Evolutionary conservation across 768 basidiomycete genomes (phyloP).

Genomic region (Suillus placidus): DNA sequence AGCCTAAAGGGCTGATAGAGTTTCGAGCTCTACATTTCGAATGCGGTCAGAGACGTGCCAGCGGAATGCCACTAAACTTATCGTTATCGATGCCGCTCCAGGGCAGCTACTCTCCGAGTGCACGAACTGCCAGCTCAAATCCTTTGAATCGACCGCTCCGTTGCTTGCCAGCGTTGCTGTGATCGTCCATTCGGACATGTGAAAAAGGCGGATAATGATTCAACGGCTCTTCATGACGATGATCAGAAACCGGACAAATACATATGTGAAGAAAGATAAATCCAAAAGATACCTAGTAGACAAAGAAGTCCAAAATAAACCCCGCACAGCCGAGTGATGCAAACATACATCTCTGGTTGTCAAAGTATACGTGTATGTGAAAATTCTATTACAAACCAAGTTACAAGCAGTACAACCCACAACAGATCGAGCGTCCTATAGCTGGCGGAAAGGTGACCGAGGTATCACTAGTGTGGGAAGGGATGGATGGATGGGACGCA

Average conservation of each 20-base stretch:
- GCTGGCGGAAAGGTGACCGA: background rate
- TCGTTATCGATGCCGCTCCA: background rate
- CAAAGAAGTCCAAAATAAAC: background rate
- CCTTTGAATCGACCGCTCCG: background rate
- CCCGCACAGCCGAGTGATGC: background rate
- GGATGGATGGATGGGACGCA: background rate
- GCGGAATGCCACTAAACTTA: background rate
- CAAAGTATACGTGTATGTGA: slow-evolving; percentile 1
- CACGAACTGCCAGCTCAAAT: background rate
- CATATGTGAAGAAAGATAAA: background rate
- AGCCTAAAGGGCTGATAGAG: background rate
- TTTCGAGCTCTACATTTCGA: background rate
- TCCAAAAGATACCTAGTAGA: background rate
- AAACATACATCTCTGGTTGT: background rate
- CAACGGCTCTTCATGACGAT: background rate
- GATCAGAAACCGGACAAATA: background rate
- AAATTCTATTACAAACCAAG: slow-evolving; percentile 8
- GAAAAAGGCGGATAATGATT: background rate
- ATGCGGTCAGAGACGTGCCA: background rate
- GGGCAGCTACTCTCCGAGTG: background rate
- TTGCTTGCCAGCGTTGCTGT: background rate
- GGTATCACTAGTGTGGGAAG: slow-evolving; percentile 5
- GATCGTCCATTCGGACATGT: background rate
- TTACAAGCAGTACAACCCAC: slow-evolving; percentile 6
- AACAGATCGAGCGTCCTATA: slow-evolving; percentile 3